These are phyloP conservation scores for Aspergillus chevalieri DNA, from an alignment of 2,329 filamentous ascomycete genomes.

Conservation along the genomic window DNA sequence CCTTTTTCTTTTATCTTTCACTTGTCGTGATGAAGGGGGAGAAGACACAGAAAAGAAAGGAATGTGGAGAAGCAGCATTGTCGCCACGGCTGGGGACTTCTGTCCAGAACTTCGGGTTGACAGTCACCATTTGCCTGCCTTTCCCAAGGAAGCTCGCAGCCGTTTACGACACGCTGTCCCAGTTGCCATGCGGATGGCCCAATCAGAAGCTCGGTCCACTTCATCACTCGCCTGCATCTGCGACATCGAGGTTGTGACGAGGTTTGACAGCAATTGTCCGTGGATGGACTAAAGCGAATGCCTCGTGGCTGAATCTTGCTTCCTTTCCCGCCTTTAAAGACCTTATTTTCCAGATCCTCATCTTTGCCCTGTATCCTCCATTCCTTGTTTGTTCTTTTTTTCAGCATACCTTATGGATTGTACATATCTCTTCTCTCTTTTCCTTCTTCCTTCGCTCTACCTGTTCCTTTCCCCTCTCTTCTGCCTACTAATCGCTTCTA, in stretches of 20 bases:
- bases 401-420: constrained; percentile 22
- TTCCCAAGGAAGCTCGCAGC: too few species aligned
- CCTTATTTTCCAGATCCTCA: too few species aligned
- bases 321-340: background rate
- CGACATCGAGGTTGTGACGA: too few species aligned
- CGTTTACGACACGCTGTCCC: too few species aligned
- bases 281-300: background rate
- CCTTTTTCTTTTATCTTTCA: background rate
- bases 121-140: background rate
- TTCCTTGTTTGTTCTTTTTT: constrained; percentile 11
- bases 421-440: constrained; percentile 22
- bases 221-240: too few species aligned
- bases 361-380: constrained; percentile 5
- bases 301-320: background rate
- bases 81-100: background rate
- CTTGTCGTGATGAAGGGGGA: background rate
- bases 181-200: too few species aligned
- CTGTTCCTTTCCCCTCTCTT: constrained; percentile 1
- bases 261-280: too few species aligned
- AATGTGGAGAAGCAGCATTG: background rate
- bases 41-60: background rate
- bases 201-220: too few species aligned
- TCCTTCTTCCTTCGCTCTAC: constrained; percentile 1
- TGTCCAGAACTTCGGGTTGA: background rate
- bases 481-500: background rate